Conservation (phyloP, 805 yeast species). For the Ogataea glucozyma region DNA sequence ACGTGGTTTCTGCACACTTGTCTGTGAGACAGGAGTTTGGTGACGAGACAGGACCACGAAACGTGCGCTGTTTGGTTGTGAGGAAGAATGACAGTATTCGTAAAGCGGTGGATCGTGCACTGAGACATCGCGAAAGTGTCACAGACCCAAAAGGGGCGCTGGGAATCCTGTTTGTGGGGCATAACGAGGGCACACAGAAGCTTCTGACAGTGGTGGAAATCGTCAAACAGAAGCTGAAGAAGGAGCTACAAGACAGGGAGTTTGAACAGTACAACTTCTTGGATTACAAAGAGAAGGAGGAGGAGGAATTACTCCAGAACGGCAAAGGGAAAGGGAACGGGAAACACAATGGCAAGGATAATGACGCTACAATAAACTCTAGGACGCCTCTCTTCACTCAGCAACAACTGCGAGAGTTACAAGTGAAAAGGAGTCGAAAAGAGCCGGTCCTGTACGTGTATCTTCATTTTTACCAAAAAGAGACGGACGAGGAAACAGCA, state of each 20-base stretch:
- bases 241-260: not conserved
- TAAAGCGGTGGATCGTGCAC: conserved; percentile 19
- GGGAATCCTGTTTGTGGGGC: conserved; percentile 22
- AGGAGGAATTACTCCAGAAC: not conserved
- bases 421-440: conserved; percentile 14
- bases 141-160: conserved; percentile 2
- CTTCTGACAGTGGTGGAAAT: conserved; percentile 33
- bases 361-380: too few species aligned
- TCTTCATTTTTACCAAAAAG: conserved; percentile 18
- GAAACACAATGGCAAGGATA: too few species aligned
- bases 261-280: conserved; percentile 27
- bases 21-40: conserved; percentile 1
- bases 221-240: conserved; percentile 29
- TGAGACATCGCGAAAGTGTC: conserved; percentile 12
- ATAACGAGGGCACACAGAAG: conserved; percentile 30
- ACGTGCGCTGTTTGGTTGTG: conserved; percentile 11
- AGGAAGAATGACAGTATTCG: conserved; percentile 29
- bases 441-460: conserved; percentile 30
- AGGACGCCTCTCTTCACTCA: conserved; percentile 5
- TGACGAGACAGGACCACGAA: not conserved
- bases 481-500: conserved; percentile 1
- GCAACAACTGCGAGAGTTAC: conserved; percentile 14
- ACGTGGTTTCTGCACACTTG: not conserved
- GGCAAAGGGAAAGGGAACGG: not conserved
- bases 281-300: conserved; percentile 17